Evolutionary conservation across 116 monocot species (phyloP).

Genomic region (Posidonia oceanica): DNA sequence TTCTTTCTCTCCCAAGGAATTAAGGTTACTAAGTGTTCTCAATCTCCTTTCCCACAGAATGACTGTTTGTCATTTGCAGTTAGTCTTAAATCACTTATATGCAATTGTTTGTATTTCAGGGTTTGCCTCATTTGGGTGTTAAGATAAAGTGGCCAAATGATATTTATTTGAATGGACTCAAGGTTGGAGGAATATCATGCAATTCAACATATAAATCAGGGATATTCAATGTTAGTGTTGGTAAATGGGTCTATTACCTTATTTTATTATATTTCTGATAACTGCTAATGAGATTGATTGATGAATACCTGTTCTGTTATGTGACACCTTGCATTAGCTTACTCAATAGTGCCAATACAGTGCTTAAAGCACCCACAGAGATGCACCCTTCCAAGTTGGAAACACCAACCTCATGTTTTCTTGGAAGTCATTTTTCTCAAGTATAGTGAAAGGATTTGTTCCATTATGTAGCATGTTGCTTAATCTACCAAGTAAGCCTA

Average conservation of each 20-base stretch:
- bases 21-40: neutral
- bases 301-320: neutral
- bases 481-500: too few relatives aligned
- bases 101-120: slow-evolving; percentile 35
- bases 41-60: neutral
- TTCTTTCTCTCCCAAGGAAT: neutral
- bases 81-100: neutral
- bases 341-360: too few relatives aligned
- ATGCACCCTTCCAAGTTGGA: too few relatives aligned
- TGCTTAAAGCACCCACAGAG: too few relatives aligned
- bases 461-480: too few relatives aligned
- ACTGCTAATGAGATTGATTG: neutral
- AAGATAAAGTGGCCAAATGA: slow-evolving; percentile 99
- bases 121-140: slow-evolving; percentile 52
- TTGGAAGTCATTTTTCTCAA: too few relatives aligned
- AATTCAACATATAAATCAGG: slow-evolving; percentile 76
- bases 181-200: slow-evolving; percentile 92
- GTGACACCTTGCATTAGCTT: too few relatives aligned
- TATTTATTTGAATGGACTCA: slow-evolving; percentile 79
- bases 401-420: too few relatives aligned
- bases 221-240: slow-evolving; percentile 77
- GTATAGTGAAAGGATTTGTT: too few relatives aligned
- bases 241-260: slow-evolving; percentile 31
- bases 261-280: neutral
- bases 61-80: neutral